Base-by-base conservation (phyloP, 257 asterid genomes). In the Scutellaria minor region DNA sequence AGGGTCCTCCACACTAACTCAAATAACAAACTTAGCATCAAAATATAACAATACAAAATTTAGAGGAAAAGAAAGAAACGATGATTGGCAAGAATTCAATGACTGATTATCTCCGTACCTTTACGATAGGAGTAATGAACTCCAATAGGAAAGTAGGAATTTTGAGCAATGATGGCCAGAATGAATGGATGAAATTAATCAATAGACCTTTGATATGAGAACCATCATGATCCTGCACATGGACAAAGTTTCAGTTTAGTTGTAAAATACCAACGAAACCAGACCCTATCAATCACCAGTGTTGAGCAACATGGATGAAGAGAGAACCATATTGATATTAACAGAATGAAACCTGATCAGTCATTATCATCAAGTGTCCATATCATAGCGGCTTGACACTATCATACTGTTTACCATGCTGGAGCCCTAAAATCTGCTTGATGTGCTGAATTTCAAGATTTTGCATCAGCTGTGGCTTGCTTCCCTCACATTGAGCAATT, bases 321-420 rank as follows among this genome's bases (percentile, higher is more conserved):
- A 18, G 75, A 22, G 42, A 57, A 57, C 31, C 14, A 54, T 8
- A 52, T 15, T 66, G n/a, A 27, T 27, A 24, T 35, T n/a, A 40
- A 52, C 55, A 73, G 58, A 40, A 66, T 51, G 56, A 50, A 7
- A 92, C 99, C 98, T 95, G 99, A 83, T 95, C 99, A 15, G 99
- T 95, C 99, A 95, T 92, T 80, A 95, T 88, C 99, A 95, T 95
- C 84, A 92, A 77, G 52, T 90, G 97, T 7, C 99, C 98, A 76
- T 95, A 92, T 87, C 97, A 82, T 63, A 95, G 88, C 24, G 95
- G 78, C 79, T 92, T 95, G 72, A 79, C 87, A 79, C 80, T 85
- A 5, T 87, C 93, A 71, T 95, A 95, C 65, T 79, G 85, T 79
- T 87, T 86, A 18, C 91, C 96, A 55, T 89, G 93, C 83, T 95